phyloP scores from a whole-genome alignment of 805 yeast genomes.

The Hanseniaspora jakobsenii region DNA sequence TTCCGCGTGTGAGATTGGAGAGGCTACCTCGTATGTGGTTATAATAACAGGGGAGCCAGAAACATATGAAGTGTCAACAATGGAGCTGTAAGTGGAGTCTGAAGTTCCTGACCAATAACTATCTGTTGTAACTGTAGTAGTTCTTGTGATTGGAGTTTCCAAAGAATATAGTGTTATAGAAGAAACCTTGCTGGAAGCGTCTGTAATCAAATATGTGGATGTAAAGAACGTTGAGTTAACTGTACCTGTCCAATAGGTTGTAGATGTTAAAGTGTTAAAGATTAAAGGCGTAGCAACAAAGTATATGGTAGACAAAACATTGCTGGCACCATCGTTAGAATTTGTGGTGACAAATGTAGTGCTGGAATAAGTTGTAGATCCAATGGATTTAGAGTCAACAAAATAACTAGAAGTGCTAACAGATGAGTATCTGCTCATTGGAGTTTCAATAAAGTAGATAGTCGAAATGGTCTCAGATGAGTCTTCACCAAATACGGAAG shows the following conservation, averaged over 20 bases:
- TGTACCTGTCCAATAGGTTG: constrained; percentile 17
- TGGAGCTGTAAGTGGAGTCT: constrained; percentile 3
- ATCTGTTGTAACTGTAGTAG: not conserved
- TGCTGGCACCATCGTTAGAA: not conserved
- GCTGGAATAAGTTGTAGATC: constrained; percentile 1
- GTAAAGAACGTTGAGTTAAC: constrained; percentile 15
- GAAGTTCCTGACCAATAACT: constrained; percentile 9
- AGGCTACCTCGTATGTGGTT: constrained; percentile 18
- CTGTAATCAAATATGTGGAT: constrained; percentile 15
- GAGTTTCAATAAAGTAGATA: constrained; percentile 14
- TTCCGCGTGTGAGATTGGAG: constrained; percentile 15
- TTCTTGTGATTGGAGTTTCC: constrained; percentile 13
- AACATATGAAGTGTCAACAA: not conserved
- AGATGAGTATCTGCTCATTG: constrained; percentile 1
- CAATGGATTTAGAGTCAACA: not conserved
- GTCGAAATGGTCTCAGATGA: not conserved
- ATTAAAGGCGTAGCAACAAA: constrained; percentile 18
- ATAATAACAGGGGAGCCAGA: constrained; percentile 7
- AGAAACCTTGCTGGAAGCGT: constrained; percentile 11
- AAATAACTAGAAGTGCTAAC: constrained; percentile 9
- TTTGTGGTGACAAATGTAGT: not conserved
- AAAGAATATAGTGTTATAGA: constrained; percentile 16
- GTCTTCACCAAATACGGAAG: not conserved
- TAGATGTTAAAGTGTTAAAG: not conserved
- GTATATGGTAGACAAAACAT: constrained; percentile 13